Evolutionary conservation across 495 filamentous ascomycete genomes (phyloP), one percentile per base, ranked within the genome.

Genomic region (Daldinia caldariorum): DNA sequence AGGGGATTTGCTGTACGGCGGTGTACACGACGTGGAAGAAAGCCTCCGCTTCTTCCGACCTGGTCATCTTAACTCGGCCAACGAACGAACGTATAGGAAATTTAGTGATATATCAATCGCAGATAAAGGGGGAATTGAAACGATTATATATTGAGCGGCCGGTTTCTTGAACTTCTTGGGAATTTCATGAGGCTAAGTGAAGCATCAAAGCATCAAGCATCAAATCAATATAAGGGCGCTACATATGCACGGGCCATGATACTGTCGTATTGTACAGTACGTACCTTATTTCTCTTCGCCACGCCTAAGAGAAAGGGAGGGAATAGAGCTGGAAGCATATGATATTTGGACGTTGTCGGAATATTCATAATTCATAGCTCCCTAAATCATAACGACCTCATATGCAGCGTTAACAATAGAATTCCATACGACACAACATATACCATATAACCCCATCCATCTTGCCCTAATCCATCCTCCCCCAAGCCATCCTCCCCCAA

Each of bases 11-110:
- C 73, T 94, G 92, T 34, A 97, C 88, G 20, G 92, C 92, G 57
- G 79, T 75, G 81, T 96, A 97, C 39, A 97, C 94, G 38, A 90
- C 92, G 67, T 88, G 82, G 79, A 90, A 93, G 86, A 94, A 98
- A 68, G 86, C 87, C 72, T 90, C 85, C 20, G 93, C 93, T 83
- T 97, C 94, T 74, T 95, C 92, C 20, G 89, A 87, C 64, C 91
- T 89, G 29, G 89, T 75, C 92, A 94, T 94, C 5, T 20, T 32
- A 9, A 16, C 20, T 13, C 20, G 18, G 18, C 20, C 2, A 1
- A 9, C 3, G 3, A 1, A 9, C 3, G 3, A 22, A 22, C 20
- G 18, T 5, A 22, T 3, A 20, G 7, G 3, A 22, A 13, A 12
- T 1, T 22, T 22, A 9, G 4, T 47, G 1, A 22, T 47, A 22